phyloP scores from a whole-genome alignment of 371 early-diverging fungal genomes.

The Chytridiales sp. region DNA sequence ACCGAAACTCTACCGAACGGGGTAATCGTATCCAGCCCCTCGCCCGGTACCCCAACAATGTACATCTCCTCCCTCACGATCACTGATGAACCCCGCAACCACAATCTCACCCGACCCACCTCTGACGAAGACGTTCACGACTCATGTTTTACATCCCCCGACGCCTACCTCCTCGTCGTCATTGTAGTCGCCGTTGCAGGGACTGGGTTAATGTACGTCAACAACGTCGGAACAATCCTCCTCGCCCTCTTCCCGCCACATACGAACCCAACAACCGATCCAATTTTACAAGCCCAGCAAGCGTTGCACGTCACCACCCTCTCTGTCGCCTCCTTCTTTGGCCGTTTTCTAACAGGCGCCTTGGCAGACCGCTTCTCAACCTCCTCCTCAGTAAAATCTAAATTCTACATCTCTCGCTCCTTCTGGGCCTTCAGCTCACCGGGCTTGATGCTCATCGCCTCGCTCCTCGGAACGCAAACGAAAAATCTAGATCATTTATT shows the following conservation, averaged over 20 bases:
- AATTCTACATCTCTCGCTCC: constrained; percentile 24
- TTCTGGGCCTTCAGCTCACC: constrained; percentile 18
- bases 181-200: constrained; percentile 34
- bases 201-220: constrained; percentile 58
- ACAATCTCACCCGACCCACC: constrained; percentile 2
- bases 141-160: constrained; percentile 21
- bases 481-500: not conserved
- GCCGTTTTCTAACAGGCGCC: constrained; percentile 34
- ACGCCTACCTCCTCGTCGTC: constrained; percentile 35
- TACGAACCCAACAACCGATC: not conserved
- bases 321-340: constrained; percentile 35
- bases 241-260: constrained; percentile 16
- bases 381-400: too few relatives aligned
- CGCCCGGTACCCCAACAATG: too few relatives aligned
- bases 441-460: constrained; percentile 17
- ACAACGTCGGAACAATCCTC: constrained; percentile 46
- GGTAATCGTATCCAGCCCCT: too few relatives aligned
- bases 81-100: constrained; percentile 33
- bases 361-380: constrained; percentile 29
- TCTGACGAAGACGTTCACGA: constrained; percentile 6
- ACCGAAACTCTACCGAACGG: too few relatives aligned
- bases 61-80: not conserved
- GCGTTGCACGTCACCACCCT: constrained; percentile 34
- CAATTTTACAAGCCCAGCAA: constrained; percentile 20
- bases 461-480: constrained; percentile 30